Conservation (phyloP, 192 early-diverging fungal genomes). For the Backusella morwellensis region DNA sequence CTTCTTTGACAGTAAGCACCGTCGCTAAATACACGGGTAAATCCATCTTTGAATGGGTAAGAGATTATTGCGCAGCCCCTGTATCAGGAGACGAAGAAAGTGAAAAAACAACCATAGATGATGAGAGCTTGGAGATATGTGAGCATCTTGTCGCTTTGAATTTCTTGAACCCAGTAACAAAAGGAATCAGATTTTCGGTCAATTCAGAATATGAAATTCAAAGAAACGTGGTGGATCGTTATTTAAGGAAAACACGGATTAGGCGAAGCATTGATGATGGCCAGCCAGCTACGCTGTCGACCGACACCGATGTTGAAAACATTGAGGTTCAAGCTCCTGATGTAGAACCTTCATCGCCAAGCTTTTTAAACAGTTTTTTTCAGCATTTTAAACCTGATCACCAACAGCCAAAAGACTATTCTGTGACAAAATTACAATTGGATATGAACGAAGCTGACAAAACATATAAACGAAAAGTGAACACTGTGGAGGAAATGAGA, state of each 20-base stretch:
- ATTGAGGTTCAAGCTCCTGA: neutral
- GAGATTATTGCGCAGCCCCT: neutral
- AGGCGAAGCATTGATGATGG: neutral
- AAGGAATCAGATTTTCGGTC: neutral
- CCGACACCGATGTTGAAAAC: neutral
- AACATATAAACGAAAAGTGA: conserved; percentile 59
- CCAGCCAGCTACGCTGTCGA: neutral
- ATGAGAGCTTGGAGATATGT: neutral
- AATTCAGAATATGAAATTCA: neutral
- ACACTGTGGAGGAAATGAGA: conserved; percentile 58
- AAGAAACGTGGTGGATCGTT: neutral
- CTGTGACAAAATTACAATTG: neutral
- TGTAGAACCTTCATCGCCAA: neutral
- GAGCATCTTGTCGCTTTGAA: neutral
- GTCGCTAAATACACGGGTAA: neutral
- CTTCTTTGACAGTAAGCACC: neutral
- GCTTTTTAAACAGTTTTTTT: neutral
- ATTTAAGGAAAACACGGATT: conserved; percentile 10
- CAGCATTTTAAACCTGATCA: neutral
- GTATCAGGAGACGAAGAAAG: neutral
- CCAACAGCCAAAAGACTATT: neutral
- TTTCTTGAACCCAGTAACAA: neutral
- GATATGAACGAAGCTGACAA: conserved; percentile 47
- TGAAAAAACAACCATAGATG: neutral
- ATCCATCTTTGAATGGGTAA: conserved; percentile 3